These are phyloP conservation scores for Colletotrichum neosansevieriae DNA, from an alignment of 2,329 filamentous ascomycete genomes.

Conservation along the genomic window DNA sequence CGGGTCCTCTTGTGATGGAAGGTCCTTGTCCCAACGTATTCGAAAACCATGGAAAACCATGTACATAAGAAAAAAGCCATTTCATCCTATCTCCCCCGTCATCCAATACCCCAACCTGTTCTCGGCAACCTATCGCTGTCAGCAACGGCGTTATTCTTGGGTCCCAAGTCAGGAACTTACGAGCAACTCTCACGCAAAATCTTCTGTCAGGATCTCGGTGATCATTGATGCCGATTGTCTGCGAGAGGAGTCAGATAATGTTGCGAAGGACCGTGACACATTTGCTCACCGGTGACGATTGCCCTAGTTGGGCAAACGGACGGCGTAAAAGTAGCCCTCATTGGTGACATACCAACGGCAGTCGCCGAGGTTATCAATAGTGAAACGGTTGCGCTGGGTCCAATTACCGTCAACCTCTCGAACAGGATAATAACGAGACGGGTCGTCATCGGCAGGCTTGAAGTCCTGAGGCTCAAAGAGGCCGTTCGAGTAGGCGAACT, in stretches of 20 bases:
- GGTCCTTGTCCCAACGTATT: neutral
- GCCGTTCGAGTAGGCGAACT: constrained; percentile 62
- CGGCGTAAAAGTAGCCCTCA: constrained; percentile 71
- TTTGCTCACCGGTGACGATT: neutral
- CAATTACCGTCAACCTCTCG: constrained; percentile 71
- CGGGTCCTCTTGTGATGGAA: too few species aligned
- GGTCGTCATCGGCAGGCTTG: constrained; percentile 71
- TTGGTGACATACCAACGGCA: constrained; percentile 70
- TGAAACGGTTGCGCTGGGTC: constrained; percentile 69
- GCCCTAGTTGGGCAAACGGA: constrained; percentile 60
- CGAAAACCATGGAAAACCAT: neutral
- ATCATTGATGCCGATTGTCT: neutral
- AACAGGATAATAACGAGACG: constrained; percentile 70
- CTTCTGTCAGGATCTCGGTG: neutral
- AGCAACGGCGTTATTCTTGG: too few species aligned
- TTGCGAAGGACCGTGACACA: neutral
- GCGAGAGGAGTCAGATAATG: neutral
- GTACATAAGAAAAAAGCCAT: neutral
- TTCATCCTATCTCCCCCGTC: neutral
- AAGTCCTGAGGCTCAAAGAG: constrained; percentile 71
- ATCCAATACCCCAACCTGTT: neutral
- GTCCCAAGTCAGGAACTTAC: neutral
- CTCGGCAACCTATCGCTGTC: too few species aligned
- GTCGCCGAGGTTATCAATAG: constrained; percentile 69
- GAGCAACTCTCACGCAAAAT: neutral